Evolutionary conservation across 352 stramenopile species (phyloP).

Genomic region (Globisporangium viniferum): DNA sequence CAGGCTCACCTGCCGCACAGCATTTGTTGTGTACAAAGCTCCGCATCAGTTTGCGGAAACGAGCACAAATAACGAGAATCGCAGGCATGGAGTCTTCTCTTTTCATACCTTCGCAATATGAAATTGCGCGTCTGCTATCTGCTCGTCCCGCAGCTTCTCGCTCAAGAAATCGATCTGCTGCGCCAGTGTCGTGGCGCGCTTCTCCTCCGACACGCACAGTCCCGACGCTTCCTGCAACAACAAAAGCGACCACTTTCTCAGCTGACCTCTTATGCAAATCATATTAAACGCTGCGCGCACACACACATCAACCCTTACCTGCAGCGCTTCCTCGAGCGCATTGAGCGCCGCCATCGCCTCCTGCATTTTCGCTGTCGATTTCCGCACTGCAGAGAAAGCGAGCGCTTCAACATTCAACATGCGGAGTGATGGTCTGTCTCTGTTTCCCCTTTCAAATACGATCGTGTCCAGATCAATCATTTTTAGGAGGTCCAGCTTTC

Average conservation of each 20-base stretch:
- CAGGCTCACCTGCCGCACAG: not conserved
- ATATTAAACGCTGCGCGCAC: not conserved
- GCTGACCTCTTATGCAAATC: not conserved
- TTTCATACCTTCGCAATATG: not conserved
- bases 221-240: constrained; percentile 12
- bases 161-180: constrained; percentile 18
- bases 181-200: not conserved
- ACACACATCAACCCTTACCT: constrained; percentile 16
- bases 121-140: not conserved
- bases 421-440: constrained; percentile 25
- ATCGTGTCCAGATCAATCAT: constrained; percentile 8
- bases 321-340: constrained; percentile 29
- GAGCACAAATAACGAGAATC: not conserved
- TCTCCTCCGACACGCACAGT: constrained; percentile 13
- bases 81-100: not conserved
- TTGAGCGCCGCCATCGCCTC: constrained; percentile 27
- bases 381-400: not conserved
- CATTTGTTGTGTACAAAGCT: not conserved
- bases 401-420: constrained; percentile 24
- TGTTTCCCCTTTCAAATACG: constrained; percentile 15
- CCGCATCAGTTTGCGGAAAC: not conserved
- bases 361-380: constrained; percentile 12
- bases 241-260: not conserved
- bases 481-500: constrained; percentile 13
- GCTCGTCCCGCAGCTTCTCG: constrained; percentile 9